Percentiles rank a stretch among this genome's conserved stretches.
Conservation (phyloP, 2,329 filamentous ascomycete genomes). For the Ascocoryne sarcoides region DNA sequence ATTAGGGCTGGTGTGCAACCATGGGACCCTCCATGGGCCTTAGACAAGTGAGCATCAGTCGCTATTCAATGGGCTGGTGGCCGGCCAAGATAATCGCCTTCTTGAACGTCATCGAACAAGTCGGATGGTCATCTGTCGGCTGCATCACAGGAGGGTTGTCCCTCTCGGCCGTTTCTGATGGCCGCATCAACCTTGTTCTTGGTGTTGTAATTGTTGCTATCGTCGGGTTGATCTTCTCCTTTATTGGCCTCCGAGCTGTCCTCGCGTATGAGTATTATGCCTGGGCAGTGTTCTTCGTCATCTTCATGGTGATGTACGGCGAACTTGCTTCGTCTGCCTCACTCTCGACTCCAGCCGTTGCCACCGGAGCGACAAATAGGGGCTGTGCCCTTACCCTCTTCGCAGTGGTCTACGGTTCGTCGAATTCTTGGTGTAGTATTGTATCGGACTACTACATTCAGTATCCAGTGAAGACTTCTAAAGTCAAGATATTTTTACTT, state of each 20-base stretch:
- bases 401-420: conserved; percentile 39
- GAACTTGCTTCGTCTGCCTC: conserved; percentile 36
- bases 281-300: conserved; percentile 32
- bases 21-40: conserved; percentile 41
- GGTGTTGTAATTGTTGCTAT: conserved; percentile 19
- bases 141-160: conserved; percentile 19
- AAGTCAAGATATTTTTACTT: conserved; percentile 8
- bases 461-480: conserved; percentile 37
- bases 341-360: conserved; percentile 28
- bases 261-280: conserved; percentile 19
- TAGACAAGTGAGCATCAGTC: conserved; percentile 41
- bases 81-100: conserved; percentile 41
- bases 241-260: conserved; percentile 22
- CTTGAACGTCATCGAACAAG: conserved; percentile 26
- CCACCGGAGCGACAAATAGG: conserved; percentile 31
- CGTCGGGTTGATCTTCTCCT: conserved; percentile 19
- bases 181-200: conserved; percentile 14
- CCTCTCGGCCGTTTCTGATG: conserved; percentile 17
- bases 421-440: conserved; percentile 41
- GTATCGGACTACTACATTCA: conserved; percentile 39
- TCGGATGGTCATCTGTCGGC: conserved; percentile 21
- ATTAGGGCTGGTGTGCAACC: conserved; percentile 39
- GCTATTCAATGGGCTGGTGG: conserved; percentile 43
- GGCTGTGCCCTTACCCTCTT: conserved; percentile 36
- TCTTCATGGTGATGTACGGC: conserved; percentile 42